phyloP scores from a whole-genome alignment of 2,329 filamentous ascomycete genomes.

The Grosmannia huntii region DNA sequence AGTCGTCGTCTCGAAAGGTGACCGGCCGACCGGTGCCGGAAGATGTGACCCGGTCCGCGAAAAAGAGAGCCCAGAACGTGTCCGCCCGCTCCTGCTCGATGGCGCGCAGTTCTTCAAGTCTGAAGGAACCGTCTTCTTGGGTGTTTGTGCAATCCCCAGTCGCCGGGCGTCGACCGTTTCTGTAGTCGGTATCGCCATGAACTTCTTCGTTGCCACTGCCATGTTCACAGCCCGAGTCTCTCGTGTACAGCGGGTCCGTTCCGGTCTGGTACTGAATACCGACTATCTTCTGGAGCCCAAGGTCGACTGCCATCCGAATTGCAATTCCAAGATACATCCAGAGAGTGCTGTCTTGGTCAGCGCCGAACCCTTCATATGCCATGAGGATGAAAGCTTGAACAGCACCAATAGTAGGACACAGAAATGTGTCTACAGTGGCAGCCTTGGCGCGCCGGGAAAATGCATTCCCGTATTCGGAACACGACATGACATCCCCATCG shows the following conservation, averaged over 20 bases:
- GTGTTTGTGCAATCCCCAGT: slow-evolving; percentile 13
- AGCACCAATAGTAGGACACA: slow-evolving; percentile 69
- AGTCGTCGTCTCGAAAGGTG: slow-evolving; percentile 72
- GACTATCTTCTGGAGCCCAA: slow-evolving; percentile 71
- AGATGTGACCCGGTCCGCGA: slow-evolving; percentile 76
- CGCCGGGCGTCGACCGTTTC: slow-evolving; percentile 11
- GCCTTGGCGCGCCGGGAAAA: slow-evolving; percentile 75
- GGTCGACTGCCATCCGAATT: slow-evolving; percentile 69
- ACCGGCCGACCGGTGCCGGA: slow-evolving; percentile 76
- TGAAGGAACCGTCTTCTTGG: slow-evolving; percentile 23
- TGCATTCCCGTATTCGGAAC: slow-evolving; percentile 59
- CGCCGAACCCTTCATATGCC: slow-evolving; percentile 81
- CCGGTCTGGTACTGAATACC: slow-evolving; percentile 53
- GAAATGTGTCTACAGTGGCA: slow-evolving; percentile 71
- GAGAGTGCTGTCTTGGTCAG: slow-evolving; percentile 74
- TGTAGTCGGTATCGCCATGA: slow-evolving; percentile 15
- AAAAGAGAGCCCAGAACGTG: slow-evolving; percentile 83
- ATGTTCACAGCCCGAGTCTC: slow-evolving; percentile 23
- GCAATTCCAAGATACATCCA: slow-evolving; percentile 91
- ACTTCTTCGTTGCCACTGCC: too few relatives aligned
- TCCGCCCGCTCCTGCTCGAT: slow-evolving; percentile 74
- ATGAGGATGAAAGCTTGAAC: slow-evolving; percentile 75
- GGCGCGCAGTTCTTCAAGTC: slow-evolving; percentile 42
- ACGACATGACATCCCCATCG: slow-evolving; percentile 20
- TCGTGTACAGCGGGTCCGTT: slow-evolving; percentile 30